Percentiles rank a stretch among this genome's conserved stretches.
These are phyloP conservation scores for Gracilaria caudata DNA, from an alignment of 23 red algal genomes.

Conservation along the genomic window DNA sequence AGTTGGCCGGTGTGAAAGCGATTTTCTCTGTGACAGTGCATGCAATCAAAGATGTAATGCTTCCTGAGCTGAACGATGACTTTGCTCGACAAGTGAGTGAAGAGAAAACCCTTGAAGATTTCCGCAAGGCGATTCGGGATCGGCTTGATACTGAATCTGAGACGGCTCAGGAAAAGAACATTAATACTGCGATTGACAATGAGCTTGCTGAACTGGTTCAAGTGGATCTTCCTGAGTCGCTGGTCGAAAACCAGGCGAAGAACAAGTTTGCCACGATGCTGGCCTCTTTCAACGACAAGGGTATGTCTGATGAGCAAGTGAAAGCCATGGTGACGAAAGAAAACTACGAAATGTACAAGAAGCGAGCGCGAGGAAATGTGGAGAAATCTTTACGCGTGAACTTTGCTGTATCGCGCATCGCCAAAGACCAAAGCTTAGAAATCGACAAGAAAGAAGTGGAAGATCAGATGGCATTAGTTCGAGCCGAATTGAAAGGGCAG, in stretches of 20 bases:
- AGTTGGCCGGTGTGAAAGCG: constrained; percentile 82
- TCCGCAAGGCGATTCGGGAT: constrained; percentile 67
- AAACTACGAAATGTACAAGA: constrained; percentile 90
- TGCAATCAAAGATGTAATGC: constrained; percentile 75
- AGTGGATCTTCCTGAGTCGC: constrained; percentile 88
- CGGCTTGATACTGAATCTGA: constrained; percentile 78
- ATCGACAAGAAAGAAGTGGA: constrained; percentile 66
- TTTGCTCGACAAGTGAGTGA: constrained; percentile 77
- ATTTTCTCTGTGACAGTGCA: constrained; percentile 89
- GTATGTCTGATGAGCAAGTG: constrained; percentile 87
- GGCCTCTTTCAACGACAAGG: constrained; percentile 83
- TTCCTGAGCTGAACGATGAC: constrained; percentile 92
- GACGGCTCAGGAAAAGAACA: constrained; percentile 71
- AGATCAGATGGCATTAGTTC: constrained; percentile 69
- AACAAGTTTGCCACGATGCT: constrained; percentile 92
- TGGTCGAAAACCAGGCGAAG: constrained; percentile 88
- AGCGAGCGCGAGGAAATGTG: constrained; percentile 72
- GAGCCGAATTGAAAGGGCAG: constrained; percentile 72
- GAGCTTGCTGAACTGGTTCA: constrained; percentile 79
- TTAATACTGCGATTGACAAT: constrained; percentile 84
- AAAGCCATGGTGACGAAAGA: constrained; percentile 95
- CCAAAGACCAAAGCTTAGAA: constrained; percentile 56
- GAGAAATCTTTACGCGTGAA: constrained; percentile 80
- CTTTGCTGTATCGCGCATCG: constrained; percentile 87
- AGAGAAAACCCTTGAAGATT: constrained; percentile 66